These are phyloP conservation scores for Fusarium fracticaudum DNA, from an alignment of 2,329 filamentous ascomycete species.

Conservation along the genomic window DNA sequence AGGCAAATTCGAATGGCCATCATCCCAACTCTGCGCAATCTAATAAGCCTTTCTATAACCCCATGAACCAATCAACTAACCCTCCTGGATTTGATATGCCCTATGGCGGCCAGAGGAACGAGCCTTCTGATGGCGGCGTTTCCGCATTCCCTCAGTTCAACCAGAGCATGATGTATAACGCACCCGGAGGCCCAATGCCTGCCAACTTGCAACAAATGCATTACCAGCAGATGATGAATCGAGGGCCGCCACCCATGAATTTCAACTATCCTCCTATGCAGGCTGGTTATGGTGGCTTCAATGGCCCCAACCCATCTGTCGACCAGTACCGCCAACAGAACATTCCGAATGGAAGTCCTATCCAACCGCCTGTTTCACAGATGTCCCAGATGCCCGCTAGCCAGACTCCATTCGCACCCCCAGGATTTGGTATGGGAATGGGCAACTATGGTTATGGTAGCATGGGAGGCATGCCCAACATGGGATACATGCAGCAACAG, in stretches of 20 bases:
- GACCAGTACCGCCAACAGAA: constrained; percentile 66
- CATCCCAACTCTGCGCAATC: constrained; percentile 54
- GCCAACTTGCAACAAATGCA: constrained; percentile 64
- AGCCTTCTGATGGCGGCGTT: constrained; percentile 61
- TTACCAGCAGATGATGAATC: constrained; percentile 68
- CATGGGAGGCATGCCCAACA: constrained; percentile 57
- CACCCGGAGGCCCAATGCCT: constrained; percentile 55
- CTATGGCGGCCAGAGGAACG: constrained; percentile 62
- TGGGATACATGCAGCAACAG: constrained; percentile 63
- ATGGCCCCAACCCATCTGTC: constrained; percentile 56
- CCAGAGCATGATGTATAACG: constrained; percentile 63
- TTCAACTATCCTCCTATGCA: constrained; percentile 68
- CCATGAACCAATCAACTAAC: constrained; percentile 54
- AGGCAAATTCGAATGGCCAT: constrained; percentile 58
- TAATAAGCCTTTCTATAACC: constrained; percentile 64
- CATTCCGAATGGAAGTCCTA: constrained; percentile 61
- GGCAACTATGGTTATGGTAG: constrained; percentile 57
- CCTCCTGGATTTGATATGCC: constrained; percentile 60
- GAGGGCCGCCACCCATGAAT: constrained; percentile 63
- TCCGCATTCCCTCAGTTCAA: constrained; percentile 61
- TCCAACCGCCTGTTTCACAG: constrained; percentile 57
- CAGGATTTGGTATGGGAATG: constrained; percentile 61
- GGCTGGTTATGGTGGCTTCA: constrained; percentile 64
- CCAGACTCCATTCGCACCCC: constrained; percentile 58
- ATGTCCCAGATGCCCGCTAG: constrained; percentile 55